Conservation (phyloP, 768 basidiomycete species). For the Boletales sp. region DNA sequence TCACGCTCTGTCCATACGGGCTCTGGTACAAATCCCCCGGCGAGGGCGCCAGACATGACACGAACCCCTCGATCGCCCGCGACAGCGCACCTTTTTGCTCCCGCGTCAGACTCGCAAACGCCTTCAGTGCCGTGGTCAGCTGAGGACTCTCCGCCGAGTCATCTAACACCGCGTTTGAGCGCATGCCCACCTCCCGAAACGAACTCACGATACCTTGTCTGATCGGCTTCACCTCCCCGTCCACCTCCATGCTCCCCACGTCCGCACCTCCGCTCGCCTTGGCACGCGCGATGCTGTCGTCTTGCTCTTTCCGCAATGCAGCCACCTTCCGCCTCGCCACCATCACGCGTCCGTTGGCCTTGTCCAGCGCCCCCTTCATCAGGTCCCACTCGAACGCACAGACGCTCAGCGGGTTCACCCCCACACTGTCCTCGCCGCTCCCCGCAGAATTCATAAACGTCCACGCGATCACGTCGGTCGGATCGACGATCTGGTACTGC, state of each 20-base stretch:
- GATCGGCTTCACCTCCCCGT: constrained; percentile 66
- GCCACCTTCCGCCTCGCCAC: constrained; percentile 73
- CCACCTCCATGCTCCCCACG: constrained; percentile 57
- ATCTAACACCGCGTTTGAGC: constrained; percentile 27
- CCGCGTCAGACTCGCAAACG: constrained; percentile 65
- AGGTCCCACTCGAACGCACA: constrained; percentile 82
- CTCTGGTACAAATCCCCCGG: constrained; percentile 44
- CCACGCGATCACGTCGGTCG: constrained; percentile 86
- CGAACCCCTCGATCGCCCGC: constrained; percentile 72
- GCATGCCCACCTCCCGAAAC: neutral
- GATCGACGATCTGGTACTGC: constrained; percentile 97
- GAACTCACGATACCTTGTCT: constrained; percentile 28
- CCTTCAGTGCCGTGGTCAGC: constrained; percentile 68
- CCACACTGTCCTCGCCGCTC: constrained; percentile 36
- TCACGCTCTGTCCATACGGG: constrained; percentile 49
- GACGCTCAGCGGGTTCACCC: constrained; percentile 35
- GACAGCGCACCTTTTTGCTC: constrained; percentile 77
- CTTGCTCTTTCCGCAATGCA: constrained; percentile 80
- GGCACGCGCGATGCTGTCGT: constrained; percentile 73
- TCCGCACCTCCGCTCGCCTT: constrained; percentile 59
- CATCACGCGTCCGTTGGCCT: constrained; percentile 85
- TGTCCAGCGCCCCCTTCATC: constrained; percentile 78
- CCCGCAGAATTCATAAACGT: constrained; percentile 59
- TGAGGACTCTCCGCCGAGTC: constrained; percentile 62
- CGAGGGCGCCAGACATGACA: constrained; percentile 52